Conservation (phyloP, 2,329 filamentous ascomycete species). For the Alternaria gansuensis region DNA sequence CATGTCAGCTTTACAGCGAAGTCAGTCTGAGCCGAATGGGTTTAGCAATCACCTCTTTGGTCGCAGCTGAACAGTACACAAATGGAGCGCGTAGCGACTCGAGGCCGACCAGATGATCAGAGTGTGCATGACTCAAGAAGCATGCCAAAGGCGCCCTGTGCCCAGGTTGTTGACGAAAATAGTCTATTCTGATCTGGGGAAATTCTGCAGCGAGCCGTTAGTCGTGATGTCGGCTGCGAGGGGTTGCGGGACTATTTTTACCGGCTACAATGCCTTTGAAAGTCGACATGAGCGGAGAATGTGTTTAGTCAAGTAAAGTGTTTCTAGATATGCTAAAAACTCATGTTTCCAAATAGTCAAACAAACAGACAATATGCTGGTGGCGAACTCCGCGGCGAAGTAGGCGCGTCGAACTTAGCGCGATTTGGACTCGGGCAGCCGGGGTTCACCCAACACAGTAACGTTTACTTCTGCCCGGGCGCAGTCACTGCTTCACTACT, state of each 20-base stretch:
- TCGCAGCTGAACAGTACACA: conserved; percentile 88
- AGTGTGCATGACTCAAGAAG: conserved; percentile 93
- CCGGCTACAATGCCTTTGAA: conserved; percentile 47
- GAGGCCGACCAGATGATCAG: conserved; percentile 84
- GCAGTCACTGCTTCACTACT: background rate
- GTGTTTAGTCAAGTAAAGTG: conserved; percentile 1
- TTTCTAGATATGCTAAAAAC: conserved; percentile 4
- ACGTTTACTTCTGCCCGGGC: background rate
- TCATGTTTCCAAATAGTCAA: background rate
- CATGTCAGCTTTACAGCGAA: background rate
- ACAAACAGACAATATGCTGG: background rate
- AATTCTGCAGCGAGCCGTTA: conserved; percentile 65
- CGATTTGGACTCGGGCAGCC: background rate
- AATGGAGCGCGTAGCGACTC: conserved; percentile 81
- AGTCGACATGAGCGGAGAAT: conserved; percentile 41
- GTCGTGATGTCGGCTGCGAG: background rate
- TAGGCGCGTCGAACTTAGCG: conserved; percentile 9
- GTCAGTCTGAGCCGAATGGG: background rate
- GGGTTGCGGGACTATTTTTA: conserved; percentile 20
- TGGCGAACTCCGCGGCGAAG: background rate
- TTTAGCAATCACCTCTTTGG: conserved; percentile 65
- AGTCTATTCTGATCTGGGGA: conserved; percentile 82
- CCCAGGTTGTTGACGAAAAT: conserved; percentile 70
- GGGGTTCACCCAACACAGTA: background rate
- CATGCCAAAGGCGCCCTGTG: conserved; percentile 75